Conservation (phyloP, 2,329 filamentous ascomycete species). For the Xylaria sp. region DNA sequence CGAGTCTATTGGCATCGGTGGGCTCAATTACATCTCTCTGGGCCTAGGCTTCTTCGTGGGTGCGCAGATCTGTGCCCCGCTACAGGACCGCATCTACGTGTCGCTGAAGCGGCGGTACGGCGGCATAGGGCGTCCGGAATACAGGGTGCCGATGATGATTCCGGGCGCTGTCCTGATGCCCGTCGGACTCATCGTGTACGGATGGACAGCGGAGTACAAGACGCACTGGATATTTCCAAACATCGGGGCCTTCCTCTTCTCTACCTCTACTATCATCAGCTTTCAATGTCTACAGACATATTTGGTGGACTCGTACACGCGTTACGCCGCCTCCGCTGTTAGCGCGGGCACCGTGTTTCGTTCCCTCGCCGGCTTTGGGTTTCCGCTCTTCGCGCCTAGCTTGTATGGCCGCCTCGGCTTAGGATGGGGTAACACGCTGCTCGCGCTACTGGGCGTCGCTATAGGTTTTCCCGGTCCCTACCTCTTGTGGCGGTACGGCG, state of each 20-base stretch:
- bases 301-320: slow-evolving; percentile 59
- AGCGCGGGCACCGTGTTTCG: slow-evolving; percentile 57
- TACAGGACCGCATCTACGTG: slow-evolving; percentile 59
- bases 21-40: slow-evolving; percentile 52
- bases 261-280: slow-evolving; percentile 52
- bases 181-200: slow-evolving; percentile 57
- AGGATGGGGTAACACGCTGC: slow-evolving; percentile 60
- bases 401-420: slow-evolving; percentile 56
- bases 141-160: slow-evolving; percentile 55
- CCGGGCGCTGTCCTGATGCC: slow-evolving; percentile 55
- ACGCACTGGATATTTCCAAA: slow-evolving; percentile 59
- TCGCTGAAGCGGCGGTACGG: slow-evolving; percentile 55
- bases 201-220: slow-evolving; percentile 56
- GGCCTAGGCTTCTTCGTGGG: slow-evolving; percentile 52
- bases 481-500: slow-evolving; percentile 54
- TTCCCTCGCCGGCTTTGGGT: slow-evolving; percentile 60
- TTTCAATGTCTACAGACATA: slow-evolving; percentile 60
- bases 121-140: slow-evolving; percentile 54
- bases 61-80: slow-evolving; percentile 53
- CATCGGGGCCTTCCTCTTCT: slow-evolving; percentile 54
- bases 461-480: slow-evolving; percentile 62
- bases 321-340: slow-evolving; percentile 58
- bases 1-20: slow-evolving; percentile 47
- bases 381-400: slow-evolving; percentile 61
- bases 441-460: slow-evolving; percentile 61